Evolutionary conservation across 2,329 filamentous ascomycete genomes (phyloP), one percentile per base, ranked within the genome.

Genomic region (Colletotrichum chlorophyti): DNA sequence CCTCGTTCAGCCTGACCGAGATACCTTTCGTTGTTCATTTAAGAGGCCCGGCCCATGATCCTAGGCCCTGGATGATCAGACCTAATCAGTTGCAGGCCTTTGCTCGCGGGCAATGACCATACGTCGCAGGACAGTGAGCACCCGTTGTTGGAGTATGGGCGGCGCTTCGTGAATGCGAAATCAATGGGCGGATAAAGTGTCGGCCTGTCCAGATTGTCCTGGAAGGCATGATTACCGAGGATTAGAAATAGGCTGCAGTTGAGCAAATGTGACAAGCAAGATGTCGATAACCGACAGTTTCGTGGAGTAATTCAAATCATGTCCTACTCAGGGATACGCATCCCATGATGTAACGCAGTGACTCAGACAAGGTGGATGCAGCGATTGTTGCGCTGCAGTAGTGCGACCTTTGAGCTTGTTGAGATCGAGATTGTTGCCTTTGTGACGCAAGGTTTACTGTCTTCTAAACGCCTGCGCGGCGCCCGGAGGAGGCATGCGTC

Each of bases 401-500:
- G 42, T 35, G 38, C 40, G 38, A 26, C 45, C 35, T 48, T 21
- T 21, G 15, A 14, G n/a, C n/a, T n/a, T 10, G 6, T 12, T 19
- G 15, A 45, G 53, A 21, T 24, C 57, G 21, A 24, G n/a, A n/a
- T 24, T 29, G 43, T 10, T 34, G 26, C 38, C 19, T 11, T 34
- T 10, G 23, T 15, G 34, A 34, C n/a, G 27, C 15, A 14, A 9
- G 6, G 15, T 23, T 53, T 63, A 72, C 61, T 70, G 73, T 58
- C 77, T 71, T 60, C 77, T 72, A 65, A 74, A 79, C 15, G 67
- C 68, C 52, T 65, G 68, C 29, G 66, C 69, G 29, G 69, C 69
- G 27, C 79, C 79, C 14, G 79, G 76, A 24, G 82, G 81, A 48
- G 81, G 82, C 72, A 83, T 82, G 47, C 83, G 79, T 40, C 76